Evolutionary conservation across 1,139 yeast species (phyloP).

Genomic region (Arxiozyma bovina): DNA sequence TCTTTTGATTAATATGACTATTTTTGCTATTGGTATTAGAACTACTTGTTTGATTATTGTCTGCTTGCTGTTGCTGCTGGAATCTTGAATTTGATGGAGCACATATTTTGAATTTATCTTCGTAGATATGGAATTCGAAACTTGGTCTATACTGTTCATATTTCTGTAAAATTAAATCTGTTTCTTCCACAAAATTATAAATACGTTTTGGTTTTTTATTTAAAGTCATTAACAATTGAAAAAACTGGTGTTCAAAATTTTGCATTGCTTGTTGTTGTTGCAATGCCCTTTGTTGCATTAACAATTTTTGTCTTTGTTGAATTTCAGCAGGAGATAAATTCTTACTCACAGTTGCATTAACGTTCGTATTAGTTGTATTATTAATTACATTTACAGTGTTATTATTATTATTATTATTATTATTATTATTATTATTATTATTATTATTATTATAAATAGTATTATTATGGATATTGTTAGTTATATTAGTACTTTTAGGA

Average conservation of each 20-base stretch:
- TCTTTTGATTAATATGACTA: not conserved
- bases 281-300: conserved; percentile 32
- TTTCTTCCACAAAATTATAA: conserved; percentile 59
- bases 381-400: conserved; percentile 22
- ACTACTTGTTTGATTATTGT: conserved; percentile 14
- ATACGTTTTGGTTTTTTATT: conserved; percentile 36
- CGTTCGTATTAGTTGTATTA: not conserved
- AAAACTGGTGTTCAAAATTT: conserved; percentile 38
- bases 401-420: conserved; percentile 4
- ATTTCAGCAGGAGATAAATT: conserved; percentile 9
- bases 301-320: conserved; percentile 24
- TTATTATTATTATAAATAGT: not conserved
- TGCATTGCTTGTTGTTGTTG: conserved; percentile 38
- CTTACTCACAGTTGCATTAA: not conserved
- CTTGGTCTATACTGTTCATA: conserved; percentile 75
- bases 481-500: not conserved
- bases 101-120: conserved; percentile 62
- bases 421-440: conserved; percentile 7
- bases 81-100: conserved; percentile 31
- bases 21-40: not conserved
- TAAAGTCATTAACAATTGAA: conserved; percentile 26
- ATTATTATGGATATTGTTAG: not conserved
- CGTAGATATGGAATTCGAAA: conserved; percentile 80
- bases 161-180: conserved; percentile 67
- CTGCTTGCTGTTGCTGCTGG: conserved; percentile 34